These are phyloP conservation scores for Myxozyma neotropica DNA, from an alignment of 805 yeast species.

Conservation along the genomic window DNA sequence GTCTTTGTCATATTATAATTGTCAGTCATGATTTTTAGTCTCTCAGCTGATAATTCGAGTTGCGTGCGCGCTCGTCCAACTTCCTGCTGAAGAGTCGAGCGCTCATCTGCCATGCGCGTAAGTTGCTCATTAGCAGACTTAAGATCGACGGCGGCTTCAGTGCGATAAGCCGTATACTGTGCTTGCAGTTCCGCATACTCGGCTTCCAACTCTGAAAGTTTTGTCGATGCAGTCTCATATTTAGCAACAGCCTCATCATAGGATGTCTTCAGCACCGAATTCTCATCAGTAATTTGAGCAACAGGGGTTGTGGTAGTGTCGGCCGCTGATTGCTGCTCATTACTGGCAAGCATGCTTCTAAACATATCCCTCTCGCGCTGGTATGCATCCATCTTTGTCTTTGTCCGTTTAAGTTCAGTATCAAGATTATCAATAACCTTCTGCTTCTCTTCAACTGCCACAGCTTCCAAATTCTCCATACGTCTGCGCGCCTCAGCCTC, in stretches of 20 bases:
- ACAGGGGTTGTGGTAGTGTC: not conserved
- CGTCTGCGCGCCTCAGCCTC: slow-evolving; percentile 46
- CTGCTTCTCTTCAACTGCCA: slow-evolving; percentile 44
- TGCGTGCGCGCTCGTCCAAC: slow-evolving; percentile 60
- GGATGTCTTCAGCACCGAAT: slow-evolving; percentile 12
- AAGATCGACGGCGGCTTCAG: slow-evolving; percentile 50
- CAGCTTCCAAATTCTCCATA: slow-evolving; percentile 38
- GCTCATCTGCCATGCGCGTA: slow-evolving; percentile 45
- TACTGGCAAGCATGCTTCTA: slow-evolving; percentile 41
- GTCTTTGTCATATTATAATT: slow-evolving; percentile 47
- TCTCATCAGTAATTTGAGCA: not conserved
- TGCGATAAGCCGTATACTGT: slow-evolving; percentile 46
- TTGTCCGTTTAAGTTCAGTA: slow-evolving; percentile 49
- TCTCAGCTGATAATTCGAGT: slow-evolving; percentile 55
- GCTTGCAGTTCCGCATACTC: slow-evolving; percentile 41
- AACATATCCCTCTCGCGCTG: slow-evolving; percentile 72
- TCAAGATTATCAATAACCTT: slow-evolving; percentile 40
- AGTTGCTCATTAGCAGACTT: slow-evolving; percentile 55
- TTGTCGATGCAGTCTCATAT: slow-evolving; percentile 9
- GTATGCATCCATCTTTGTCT: slow-evolving; percentile 55
- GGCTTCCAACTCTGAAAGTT: slow-evolving; percentile 19
- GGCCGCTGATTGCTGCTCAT: not conserved
- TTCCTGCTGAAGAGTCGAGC: slow-evolving; percentile 52
- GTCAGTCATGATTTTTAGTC: slow-evolving; percentile 49
- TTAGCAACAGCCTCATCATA: slow-evolving; percentile 13